Base-by-base conservation (phyloP, 345 rosid species). In the Sapria himalayana region DNA sequence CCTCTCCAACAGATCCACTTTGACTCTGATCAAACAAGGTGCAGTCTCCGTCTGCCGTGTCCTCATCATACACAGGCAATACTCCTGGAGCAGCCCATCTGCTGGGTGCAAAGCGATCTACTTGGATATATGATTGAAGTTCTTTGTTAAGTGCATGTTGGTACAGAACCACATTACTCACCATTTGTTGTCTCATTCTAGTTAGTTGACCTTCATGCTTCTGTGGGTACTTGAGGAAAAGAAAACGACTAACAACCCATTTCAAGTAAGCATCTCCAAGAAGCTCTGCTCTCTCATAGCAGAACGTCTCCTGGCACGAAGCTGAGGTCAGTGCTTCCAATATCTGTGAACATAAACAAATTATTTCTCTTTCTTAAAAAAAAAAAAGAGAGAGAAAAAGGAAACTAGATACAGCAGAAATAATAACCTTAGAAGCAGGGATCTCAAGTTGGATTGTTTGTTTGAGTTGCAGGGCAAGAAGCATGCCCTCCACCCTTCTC, bases 11-110 rank as follows among this genome's bases (percentile, higher is more conserved):
- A 4, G 64, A 61, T 41, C 33, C 64, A 49, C 64, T 79, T 41
- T 34, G 63, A 49, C 64, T 79, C 49, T 66, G 72, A 29, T 71
- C 92, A 45, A 82, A 82, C 41, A 81, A 69, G 34, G 70, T 75
- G 0, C 59, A 58, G 10, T 77, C 89, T 48, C 70, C 98, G 55
- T 89, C 95, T 57, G 76, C 79, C 25, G 77, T 60, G 39, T 89
- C 98, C 63, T 89, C 98, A 17, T 89, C 98, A 22, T 63, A 89
- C 45, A 89, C 93, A 12, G 98, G 98, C 35, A 85, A 62, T 44
- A 89, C 95, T 12, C 98, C 98, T 24, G 95, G 98, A 52, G 98
- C 98, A 40, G 98, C 92, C 98, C 98, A 82, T 54, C 98, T 69
- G 50, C 84, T 82, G 9, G 98, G 98, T 35, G 98, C 86, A 67